Conservation (phyloP, 345 rosid species). For the Brassica incana region DNA sequence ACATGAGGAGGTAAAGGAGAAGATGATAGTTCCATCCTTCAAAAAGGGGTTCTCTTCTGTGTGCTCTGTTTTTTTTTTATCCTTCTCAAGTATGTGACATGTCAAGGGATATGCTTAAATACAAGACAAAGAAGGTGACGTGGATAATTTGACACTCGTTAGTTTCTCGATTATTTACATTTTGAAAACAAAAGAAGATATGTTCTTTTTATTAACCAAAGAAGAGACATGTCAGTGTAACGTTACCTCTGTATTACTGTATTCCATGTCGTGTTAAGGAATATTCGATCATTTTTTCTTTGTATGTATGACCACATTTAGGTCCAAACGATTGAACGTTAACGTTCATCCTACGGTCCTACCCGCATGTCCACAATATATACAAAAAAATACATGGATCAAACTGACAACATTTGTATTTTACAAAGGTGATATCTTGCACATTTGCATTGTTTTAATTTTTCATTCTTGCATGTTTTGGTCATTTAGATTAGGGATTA, state of each 20-base stretch:
- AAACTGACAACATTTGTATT: too few species aligned
- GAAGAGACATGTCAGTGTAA: not conserved
- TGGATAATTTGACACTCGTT: slow-evolving; percentile 1
- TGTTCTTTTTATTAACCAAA: not conserved
- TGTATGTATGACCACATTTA: not conserved
- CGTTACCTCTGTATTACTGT: not conserved
- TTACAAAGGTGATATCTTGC: too few species aligned
- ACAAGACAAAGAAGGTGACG: slow-evolving; percentile 10
- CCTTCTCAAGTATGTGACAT: not conserved
- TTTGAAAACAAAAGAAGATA: not conserved
- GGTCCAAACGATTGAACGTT: not conserved
- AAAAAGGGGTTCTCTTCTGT: not conserved
- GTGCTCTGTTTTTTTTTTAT: not conserved
- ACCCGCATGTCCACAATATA: too few species aligned
- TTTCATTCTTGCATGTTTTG: too few species aligned
- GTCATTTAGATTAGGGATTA: too few species aligned
- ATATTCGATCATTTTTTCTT: not conserved
- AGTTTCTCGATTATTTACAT: not conserved
- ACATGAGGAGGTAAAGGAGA: slow-evolving; percentile 56
- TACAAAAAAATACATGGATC: too few species aligned
- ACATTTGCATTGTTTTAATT: too few species aligned
- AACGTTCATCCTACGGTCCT: not conserved
- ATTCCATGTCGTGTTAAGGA: not conserved
- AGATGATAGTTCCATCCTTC: slow-evolving; percentile 42
- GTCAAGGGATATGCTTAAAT: not conserved